phyloP scores from a whole-genome alignment of 2,329 filamentous ascomycete genomes.

The Neonectria magnoliae region DNA sequence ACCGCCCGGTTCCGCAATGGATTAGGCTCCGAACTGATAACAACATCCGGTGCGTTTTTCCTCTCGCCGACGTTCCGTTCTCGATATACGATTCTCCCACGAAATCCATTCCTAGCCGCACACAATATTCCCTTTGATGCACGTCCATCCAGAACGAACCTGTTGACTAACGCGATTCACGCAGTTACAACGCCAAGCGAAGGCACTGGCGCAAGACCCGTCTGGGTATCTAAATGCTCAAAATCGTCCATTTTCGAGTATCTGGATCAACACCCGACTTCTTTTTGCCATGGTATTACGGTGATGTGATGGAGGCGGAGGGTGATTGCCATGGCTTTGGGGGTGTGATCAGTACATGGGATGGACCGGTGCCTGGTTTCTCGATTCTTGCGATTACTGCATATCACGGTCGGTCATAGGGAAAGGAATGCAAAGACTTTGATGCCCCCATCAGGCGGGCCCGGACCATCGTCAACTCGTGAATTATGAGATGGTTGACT shows the following conservation, averaged over 20 bases:
- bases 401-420: conserved; percentile 60
- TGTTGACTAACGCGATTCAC: conserved; percentile 28
- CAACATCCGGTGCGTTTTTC: conserved; percentile 90
- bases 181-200: conserved; percentile 99
- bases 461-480: conserved; percentile 27
- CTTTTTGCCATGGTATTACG: conserved; percentile 44
- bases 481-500: conserved; percentile 1
- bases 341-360: conserved; percentile 41
- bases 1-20: conserved; percentile 99
- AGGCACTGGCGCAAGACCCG: conserved; percentile 99
- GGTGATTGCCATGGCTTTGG: conserved; percentile 39
- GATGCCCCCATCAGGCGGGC: conserved; percentile 44
- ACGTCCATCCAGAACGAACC: neutral
- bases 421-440: conserved; percentile 55
- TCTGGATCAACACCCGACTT: conserved; percentile 40
- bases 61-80: neutral
- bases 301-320: conserved; percentile 40
- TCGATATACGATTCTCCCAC: conserved; percentile 8
- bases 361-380: conserved; percentile 49
- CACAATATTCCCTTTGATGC: conserved; percentile 2
- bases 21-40: conserved; percentile 98
- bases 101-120: conserved; percentile 2
- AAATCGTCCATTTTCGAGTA: conserved; percentile 45
- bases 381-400: conserved; percentile 54
- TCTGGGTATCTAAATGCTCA: conserved; percentile 87